These are phyloP conservation scores for Epichloe aotearoae DNA, from an alignment of 2,329 filamentous ascomycete species.

Conservation along the genomic window DNA sequence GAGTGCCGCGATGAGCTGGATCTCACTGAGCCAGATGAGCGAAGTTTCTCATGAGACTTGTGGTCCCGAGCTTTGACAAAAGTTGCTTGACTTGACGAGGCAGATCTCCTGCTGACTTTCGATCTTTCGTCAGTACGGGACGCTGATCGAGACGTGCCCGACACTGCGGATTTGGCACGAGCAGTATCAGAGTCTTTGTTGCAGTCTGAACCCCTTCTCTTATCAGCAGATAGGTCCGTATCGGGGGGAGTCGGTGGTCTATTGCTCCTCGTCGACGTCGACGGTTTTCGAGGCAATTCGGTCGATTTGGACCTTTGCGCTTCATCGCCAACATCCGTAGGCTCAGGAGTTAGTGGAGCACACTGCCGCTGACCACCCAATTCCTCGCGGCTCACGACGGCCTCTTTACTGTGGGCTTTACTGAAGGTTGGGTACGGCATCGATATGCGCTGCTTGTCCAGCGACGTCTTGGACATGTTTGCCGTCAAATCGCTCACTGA, in stretches of 20 bases:
- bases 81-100: slow-evolving; percentile 45
- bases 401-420: slow-evolving; percentile 85
- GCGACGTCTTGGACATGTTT: slow-evolving; percentile 26
- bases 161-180: slow-evolving; percentile 31
- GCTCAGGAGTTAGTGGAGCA: slow-evolving; percentile 52
- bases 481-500: slow-evolving; percentile 38
- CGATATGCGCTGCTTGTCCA: slow-evolving; percentile 33
- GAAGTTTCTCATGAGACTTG: slow-evolving; percentile 23
- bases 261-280: slow-evolving; percentile 26
- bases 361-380: slow-evolving; percentile 18
- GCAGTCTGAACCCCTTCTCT: slow-evolving; percentile 24
- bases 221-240: slow-evolving; percentile 42
- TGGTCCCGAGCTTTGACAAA: slow-evolving; percentile 28
- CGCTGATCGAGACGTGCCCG: slow-evolving; percentile 28
- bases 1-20: slow-evolving; percentile 23
- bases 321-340: slow-evolving; percentile 48
- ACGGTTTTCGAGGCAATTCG: slow-evolving; percentile 26
- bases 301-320: slow-evolving; percentile 32
- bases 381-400: slow-evolving; percentile 51
- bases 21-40: slow-evolving; percentile 20
- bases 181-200: slow-evolving; percentile 9
- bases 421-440: slow-evolving; percentile 72
- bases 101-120: slow-evolving; percentile 40
- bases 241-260: slow-evolving; percentile 54
- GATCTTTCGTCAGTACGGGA: slow-evolving; percentile 37